Evolutionary conservation across 2,329 filamentous ascomycete genomes (phyloP), one percentile per base, ranked within the genome.

Genomic region (Neoarthrinium moseri): DNA sequence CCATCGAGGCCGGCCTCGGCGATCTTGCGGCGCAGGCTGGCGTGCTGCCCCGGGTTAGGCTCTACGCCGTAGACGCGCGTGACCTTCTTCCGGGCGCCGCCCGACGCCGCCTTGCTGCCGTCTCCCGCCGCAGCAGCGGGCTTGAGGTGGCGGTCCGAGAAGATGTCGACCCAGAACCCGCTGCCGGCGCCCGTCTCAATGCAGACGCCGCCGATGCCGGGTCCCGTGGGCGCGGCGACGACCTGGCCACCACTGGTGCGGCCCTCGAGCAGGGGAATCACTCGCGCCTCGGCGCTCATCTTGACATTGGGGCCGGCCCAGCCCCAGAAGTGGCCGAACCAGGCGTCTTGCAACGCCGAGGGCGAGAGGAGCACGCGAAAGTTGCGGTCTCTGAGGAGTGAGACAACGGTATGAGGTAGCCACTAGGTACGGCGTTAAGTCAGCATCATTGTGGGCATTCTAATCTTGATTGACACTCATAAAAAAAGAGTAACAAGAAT

Each of bases 281-380:
- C 76, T 22, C 63, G 62, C 0, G 55, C 56, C 27, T 66, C 68
- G 15, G 65, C 71, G 32, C 51, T 56, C n/a, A 63, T 50, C 47
- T 75, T 74, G 4, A 80, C 68, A 4, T 61, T 49, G 0, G 82
- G 80, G 0, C 81, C 81, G 35, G 72, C 70, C 44, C 58, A 68
- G 26, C 64, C 63, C 83, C 83, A 87, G 65, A 87, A 85, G 32
- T 65, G 64, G 43, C 72, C 73, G 63, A 87, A 87, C 77, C 82
- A 84, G 51, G 65, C 70, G 3, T 69, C 63, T 32, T 64, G 68
- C 44, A 82, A 66, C 18, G 57, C 58, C 2, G 63, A 58, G 1
- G 64, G 68, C 15, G 69, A 73, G 35, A 75, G 40, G 15, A 80
- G 63, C 5, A 67, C 60, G 45, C 48, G 26, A 45, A 64, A 61